These are phyloP conservation scores for Veloboletus limbatus DNA, from an alignment of 1,284 basidiomycete genomes.

Conservation along the genomic window DNA sequence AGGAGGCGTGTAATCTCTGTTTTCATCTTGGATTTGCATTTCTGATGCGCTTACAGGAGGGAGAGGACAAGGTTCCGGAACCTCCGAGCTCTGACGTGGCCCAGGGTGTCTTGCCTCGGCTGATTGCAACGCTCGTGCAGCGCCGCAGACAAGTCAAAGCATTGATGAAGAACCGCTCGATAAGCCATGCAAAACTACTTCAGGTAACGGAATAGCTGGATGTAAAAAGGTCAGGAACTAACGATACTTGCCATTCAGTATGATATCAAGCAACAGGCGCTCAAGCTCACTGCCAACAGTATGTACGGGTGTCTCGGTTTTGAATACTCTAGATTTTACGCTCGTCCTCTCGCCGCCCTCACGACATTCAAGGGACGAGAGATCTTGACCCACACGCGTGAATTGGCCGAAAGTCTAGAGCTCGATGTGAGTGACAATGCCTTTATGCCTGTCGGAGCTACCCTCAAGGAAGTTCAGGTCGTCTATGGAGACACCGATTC, in stretches of 20 bases:
- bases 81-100: conserved; percentile 71
- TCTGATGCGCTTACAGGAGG: conserved; percentile 48
- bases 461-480: conserved; percentile 53
- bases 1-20: conserved; percentile 50
- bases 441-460: neutral
- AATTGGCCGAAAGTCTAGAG: conserved; percentile 86
- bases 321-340: conserved; percentile 95
- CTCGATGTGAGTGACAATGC: conserved; percentile 66
- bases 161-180: conserved; percentile 90
- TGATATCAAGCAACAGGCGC: conserved; percentile 95
- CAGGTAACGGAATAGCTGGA: conserved; percentile 57
- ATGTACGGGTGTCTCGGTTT: conserved; percentile 99
- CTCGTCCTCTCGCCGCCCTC: conserved; percentile 92
- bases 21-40: neutral
- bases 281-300: conserved; percentile 98
- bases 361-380: conserved; percentile 99
- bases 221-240: neutral
- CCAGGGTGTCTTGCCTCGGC: conserved; percentile 90
- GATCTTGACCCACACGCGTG: conserved; percentile 91
- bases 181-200: conserved; percentile 73
- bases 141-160: conserved; percentile 90
- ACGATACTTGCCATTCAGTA: conserved; percentile 50
- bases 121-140: conserved; percentile 93
- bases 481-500: conserved; percentile 99
- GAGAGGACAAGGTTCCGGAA: conserved; percentile 86